Base-by-base conservation (phyloP, 495 filamentous ascomycete genomes). In the Penicillium lividum region DNA sequence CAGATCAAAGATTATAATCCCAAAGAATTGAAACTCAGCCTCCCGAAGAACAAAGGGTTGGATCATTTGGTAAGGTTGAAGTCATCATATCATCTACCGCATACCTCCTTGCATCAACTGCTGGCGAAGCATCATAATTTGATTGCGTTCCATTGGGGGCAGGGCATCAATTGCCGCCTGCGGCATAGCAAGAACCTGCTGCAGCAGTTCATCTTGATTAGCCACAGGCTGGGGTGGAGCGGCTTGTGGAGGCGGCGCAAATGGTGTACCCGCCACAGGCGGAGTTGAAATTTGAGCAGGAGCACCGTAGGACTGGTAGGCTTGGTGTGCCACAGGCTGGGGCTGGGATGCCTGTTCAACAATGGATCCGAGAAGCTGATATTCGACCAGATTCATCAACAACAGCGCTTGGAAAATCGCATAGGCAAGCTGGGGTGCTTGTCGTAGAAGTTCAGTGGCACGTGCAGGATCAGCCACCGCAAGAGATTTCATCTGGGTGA, bases 371-470 rank as follows among this genome's bases (percentile, higher is more conserved):
- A 89, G 71, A 7, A 82, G 74, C 30, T 66, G 76, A 33, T 84
- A 81, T 64, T 94, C 91, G 53, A 99, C 94, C 7, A 99, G 84
- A 44, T 90, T 90, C 86, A 98, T 92, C 15, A 97, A 82, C 0
- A 99, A 84, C 4, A 99, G 80, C 6, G 92, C 89, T 71, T 98
- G 95, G 78, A 99, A 98, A 62, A 98, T 90, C 27, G 94, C 95
- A 64, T 96, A 98, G 43, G 89, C 85, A 25, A 99, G 86, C 75
- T 99, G 94, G 0, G 94, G 94, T 0, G 94, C 93, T 74, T 92
- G 87, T 56, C 85, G 79, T 25, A 99, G 82, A 44, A 99, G 84
- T 68, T 97, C 92, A 9, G 89, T 91, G 0, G 93, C 93, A 66
- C 92, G 89, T 4, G 80, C 77, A 1, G 94, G 92, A 63, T 98